Percentiles rank a stretch among this genome's conserved stretches.
Conservation (phyloP, 2,329 filamentous ascomycete genomes). For the Graphilbum sp. region DNA sequence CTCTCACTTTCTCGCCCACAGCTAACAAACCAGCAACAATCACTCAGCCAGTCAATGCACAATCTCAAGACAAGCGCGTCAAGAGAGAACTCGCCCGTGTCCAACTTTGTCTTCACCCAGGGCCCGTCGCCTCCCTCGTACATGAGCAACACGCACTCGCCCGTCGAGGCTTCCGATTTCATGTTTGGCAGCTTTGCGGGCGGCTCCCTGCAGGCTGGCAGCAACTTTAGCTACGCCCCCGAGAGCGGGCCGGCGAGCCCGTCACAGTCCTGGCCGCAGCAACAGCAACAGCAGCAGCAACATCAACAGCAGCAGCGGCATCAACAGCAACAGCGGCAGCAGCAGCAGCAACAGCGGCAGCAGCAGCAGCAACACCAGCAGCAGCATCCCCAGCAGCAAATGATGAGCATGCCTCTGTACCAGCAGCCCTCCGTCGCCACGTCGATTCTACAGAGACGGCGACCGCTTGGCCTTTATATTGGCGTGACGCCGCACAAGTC, state of each 20-base stretch:
- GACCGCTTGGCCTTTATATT: slow-evolving; percentile 18
- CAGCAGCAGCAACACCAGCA: slow-evolving; percentile 1
- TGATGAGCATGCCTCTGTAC: slow-evolving; percentile 7
- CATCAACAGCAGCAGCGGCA: slow-evolving; percentile 4
- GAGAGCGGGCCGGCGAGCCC: slow-evolving; percentile 7
- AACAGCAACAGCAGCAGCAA: slow-evolving; percentile 1
- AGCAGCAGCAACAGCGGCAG: slow-evolving; percentile 9
- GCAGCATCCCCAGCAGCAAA: slow-evolving; percentile 1
- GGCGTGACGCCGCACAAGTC: slow-evolving; percentile 64
- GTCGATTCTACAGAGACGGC: slow-evolving; percentile 1
- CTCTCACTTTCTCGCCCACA: too few relatives aligned
- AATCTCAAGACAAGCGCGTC: slow-evolving; percentile 29
- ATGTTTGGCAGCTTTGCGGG: slow-evolving; percentile 7
- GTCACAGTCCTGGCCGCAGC: slow-evolving; percentile 3
- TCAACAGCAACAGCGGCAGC: not conserved
- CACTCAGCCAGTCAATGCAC: slow-evolving; percentile 32
- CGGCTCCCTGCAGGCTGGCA: too few relatives aligned
- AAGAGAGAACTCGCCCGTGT: slow-evolving; percentile 37
- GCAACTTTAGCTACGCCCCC: slow-evolving; percentile 3
- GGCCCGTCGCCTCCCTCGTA: slow-evolving; percentile 32
- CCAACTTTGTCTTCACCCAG: slow-evolving; percentile 33
- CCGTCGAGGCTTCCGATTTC: slow-evolving; percentile 23
- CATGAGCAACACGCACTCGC: slow-evolving; percentile 31
- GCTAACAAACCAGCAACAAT: slow-evolving; percentile 28
- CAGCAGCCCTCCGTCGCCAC: not conserved